Conservation (phyloP, 306 rosid species). For the Potentilla sterilis region DNA sequence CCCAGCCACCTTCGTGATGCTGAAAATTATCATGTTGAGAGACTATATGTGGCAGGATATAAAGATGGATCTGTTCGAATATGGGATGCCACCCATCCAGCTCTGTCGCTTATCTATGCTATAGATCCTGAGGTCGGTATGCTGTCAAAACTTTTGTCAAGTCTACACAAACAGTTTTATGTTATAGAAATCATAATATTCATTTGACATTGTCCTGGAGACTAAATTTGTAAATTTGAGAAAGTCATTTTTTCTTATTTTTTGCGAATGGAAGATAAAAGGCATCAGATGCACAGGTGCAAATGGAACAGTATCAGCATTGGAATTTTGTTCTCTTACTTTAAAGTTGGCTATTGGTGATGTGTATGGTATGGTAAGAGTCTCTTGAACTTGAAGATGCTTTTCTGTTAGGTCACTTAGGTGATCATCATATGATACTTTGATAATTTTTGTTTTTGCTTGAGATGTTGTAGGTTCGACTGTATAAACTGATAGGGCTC, state of each 20-base stretch:
- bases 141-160: conserved; percentile 11
- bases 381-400: conserved; percentile 15
- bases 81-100: conserved; percentile 85
- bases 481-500: conserved; percentile 53
- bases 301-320: conserved; percentile 59
- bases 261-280: conserved; percentile 51
- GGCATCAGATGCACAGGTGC: conserved; percentile 36
- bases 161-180: conserved; percentile 8
- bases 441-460: conserved; percentile 27
- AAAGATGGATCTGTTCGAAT: conserved; percentile 77
- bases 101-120: conserved; percentile 44
- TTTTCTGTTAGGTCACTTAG: conserved; percentile 22
- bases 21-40: conserved; percentile 51
- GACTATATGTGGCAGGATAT: conserved; percentile 76
- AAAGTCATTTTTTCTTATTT: conserved; percentile 22
- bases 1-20: conserved; percentile 41
- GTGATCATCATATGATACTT: conserved; percentile 23
- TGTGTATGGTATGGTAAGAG: conserved; percentile 68
- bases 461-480: conserved; percentile 58
- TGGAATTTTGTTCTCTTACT: conserved; percentile 64
- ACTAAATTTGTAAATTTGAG: conserved; percentile 1
- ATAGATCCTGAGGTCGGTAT: conserved; percentile 63
- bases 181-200: conserved; percentile 16
- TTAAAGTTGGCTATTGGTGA: conserved; percentile 60
- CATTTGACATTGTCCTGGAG: conserved; percentile 20